A percentile compares a stretch with the other conserved stretches of the same genome.
These are phyloP conservation scores for Zygoascus meyerae DNA, from an alignment of 1,139 yeast genomes.

Conservation along the genomic window DNA sequence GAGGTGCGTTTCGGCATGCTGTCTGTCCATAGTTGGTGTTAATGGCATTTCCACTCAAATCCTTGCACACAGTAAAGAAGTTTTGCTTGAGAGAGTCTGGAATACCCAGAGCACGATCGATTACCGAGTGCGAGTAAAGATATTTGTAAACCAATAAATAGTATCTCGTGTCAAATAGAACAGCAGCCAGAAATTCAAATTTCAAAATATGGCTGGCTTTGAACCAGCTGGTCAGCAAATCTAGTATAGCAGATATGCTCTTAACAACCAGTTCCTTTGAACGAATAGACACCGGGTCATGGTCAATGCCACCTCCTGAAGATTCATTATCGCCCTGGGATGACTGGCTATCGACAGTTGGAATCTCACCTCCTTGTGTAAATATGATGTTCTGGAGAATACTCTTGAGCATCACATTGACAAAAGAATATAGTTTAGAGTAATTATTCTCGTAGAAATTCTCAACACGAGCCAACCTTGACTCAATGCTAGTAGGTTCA, in stretches of 20 bases:
- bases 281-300: slow-evolving; percentile 34
- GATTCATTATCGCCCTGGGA: slow-evolving; percentile 36
- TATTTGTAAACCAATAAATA: slow-evolving; percentile 42
- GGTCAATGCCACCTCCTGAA: slow-evolving; percentile 16
- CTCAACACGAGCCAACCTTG: slow-evolving; percentile 54
- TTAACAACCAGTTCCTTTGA: slow-evolving; percentile 62
- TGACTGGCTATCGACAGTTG: slow-evolving; percentile 23
- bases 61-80: slow-evolving; percentile 43
- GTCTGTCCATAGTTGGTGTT: slow-evolving; percentile 13
- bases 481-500: neutral
- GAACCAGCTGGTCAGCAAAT: slow-evolving; percentile 65
- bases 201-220: slow-evolving; percentile 71
- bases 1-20: slow-evolving; percentile 5
- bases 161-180: slow-evolving; percentile 69
- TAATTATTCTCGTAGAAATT: slow-evolving; percentile 49
- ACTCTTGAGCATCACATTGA: slow-evolving; percentile 57
- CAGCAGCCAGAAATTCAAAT: slow-evolving; percentile 63
- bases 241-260: slow-evolving; percentile 52
- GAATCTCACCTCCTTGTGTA: slow-evolving; percentile 24
- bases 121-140: slow-evolving; percentile 29
- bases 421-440: slow-evolving; percentile 54
- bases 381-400: slow-evolving; percentile 42
- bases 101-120: slow-evolving; percentile 27
- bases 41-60: slow-evolving; percentile 20
- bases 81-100: slow-evolving; percentile 39